phyloP scores from a whole-genome alignment of 495 filamentous ascomycete genomes.

The Penicillium paxilli region DNA sequence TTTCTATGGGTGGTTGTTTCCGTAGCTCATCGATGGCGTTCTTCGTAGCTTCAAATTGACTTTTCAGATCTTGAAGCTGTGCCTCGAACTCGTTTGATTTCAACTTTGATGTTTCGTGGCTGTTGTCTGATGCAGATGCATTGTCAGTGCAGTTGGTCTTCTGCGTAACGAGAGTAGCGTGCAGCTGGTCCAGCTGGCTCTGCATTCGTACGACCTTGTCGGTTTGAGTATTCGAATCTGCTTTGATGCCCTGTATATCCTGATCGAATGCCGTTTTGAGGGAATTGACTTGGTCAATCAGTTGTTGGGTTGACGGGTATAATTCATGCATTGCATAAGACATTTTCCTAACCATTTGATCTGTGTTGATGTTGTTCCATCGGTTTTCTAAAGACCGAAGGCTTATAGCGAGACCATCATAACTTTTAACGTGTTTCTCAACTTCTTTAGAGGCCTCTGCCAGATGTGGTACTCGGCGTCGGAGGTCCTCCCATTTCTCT shows the following conservation, averaged over 20 bases:
- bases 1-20: neutral
- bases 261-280: neutral
- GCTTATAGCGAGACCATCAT: slow-evolving; percentile 17
- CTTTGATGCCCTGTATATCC: neutral
- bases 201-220: neutral
- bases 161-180: too few relatives aligned
- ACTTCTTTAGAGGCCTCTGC: neutral
- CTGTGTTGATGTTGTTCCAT: slow-evolving; percentile 36
- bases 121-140: too few relatives aligned
- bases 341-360: slow-evolving; percentile 33
- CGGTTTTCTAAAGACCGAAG: slow-evolving; percentile 41
- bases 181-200: neutral
- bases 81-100: neutral
- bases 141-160: neutral
- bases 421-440: neutral
- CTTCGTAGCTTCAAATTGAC: neutral
- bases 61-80: neutral
- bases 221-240: neutral
- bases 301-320: slow-evolving; percentile 26
- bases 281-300: neutral
- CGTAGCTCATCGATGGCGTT: neutral
- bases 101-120: neutral
- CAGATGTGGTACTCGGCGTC: neutral
- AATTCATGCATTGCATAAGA: slow-evolving; percentile 36
- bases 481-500: neutral